Percentiles rank a stretch among this genome's conserved stretches.
These are phyloP conservation scores for Candida patagonica DNA, from an alignment of 805 yeast genomes.

Conservation along the genomic window DNA sequence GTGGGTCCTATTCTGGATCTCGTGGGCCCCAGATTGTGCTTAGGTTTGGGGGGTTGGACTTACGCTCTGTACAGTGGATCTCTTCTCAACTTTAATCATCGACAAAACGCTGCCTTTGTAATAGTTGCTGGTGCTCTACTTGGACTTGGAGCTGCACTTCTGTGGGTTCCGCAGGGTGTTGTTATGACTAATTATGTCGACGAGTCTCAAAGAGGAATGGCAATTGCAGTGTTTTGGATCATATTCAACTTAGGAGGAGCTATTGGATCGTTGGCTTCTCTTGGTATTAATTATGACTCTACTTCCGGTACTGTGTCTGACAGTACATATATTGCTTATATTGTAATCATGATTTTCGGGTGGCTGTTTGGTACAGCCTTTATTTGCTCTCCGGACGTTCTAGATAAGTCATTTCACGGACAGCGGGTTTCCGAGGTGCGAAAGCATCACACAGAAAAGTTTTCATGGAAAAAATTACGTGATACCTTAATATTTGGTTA, in stretches of 20 bases:
- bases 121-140: constrained; percentile 50
- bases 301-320: constrained; percentile 31
- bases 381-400: constrained; percentile 8
- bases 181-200: constrained; percentile 47
- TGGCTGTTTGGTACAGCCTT: constrained; percentile 26
- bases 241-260: constrained; percentile 56
- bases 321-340: constrained; percentile 47
- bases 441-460: constrained; percentile 5
- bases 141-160: constrained; percentile 44
- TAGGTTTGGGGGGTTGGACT: constrained; percentile 46
- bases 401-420: constrained; percentile 11
- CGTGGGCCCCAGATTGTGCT: constrained; percentile 24
- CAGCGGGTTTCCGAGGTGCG: constrained; percentile 10
- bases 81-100: constrained; percentile 40
- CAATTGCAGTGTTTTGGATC: constrained; percentile 49
- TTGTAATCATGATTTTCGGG: constrained; percentile 44
- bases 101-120: constrained; percentile 40
- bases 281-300: constrained; percentile 41
- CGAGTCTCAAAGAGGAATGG: constrained; percentile 42
- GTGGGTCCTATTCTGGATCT: constrained; percentile 24
- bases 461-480: constrained; percentile 9
- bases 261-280: constrained; percentile 48
- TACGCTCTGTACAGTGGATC: constrained; percentile 47
- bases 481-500: constrained; percentile 9
- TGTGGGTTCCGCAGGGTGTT: constrained; percentile 55